Evolutionary conservation across 768 basidiomycete species (phyloP).

Genomic region (Gyrodon lividus): DNA sequence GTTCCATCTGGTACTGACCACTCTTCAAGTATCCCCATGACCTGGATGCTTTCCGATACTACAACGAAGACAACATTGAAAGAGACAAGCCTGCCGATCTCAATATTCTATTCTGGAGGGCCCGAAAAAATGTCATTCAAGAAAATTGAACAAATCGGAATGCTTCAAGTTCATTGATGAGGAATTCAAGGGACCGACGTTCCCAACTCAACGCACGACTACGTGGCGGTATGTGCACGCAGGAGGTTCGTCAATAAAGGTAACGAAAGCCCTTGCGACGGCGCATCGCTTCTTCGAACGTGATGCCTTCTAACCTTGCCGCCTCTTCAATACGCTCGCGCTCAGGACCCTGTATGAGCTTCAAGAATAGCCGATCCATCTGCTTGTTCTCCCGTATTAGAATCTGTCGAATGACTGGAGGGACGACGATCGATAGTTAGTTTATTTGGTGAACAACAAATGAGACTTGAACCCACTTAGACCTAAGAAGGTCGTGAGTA

Average conservation of each 20-base stretch:
- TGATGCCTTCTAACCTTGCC: conserved; percentile 56
- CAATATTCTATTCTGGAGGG: too few species aligned
- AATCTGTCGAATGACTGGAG: conserved; percentile 41
- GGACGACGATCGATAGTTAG: neutral
- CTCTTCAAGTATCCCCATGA: too few species aligned
- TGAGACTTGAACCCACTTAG: conserved; percentile 27
- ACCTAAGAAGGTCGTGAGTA: conserved; percentile 31
- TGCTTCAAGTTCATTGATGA: too few species aligned
- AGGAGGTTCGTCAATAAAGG: conserved; percentile 39
- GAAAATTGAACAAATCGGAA: too few species aligned
- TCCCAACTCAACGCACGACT: too few species aligned
- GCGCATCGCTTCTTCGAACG: conserved; percentile 57
- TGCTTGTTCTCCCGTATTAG: conserved; percentile 51
- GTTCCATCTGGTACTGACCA: too few species aligned
- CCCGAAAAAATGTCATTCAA: too few species aligned
- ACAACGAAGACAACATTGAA: too few species aligned
- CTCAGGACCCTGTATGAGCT: conserved; percentile 43
- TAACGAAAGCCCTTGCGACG: conserved; percentile 59
- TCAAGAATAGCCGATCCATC: conserved; percentile 49
- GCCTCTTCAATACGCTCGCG: conserved; percentile 55
- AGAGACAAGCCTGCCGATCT: too few species aligned
- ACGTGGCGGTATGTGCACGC: too few species aligned
- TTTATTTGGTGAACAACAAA: neutral
- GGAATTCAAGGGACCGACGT: too few species aligned
- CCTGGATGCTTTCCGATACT: too few species aligned